These are phyloP conservation scores for Phlebopus sp. DNA, from an alignment of 1,284 basidiomycete genomes.

Conservation along the genomic window DNA sequence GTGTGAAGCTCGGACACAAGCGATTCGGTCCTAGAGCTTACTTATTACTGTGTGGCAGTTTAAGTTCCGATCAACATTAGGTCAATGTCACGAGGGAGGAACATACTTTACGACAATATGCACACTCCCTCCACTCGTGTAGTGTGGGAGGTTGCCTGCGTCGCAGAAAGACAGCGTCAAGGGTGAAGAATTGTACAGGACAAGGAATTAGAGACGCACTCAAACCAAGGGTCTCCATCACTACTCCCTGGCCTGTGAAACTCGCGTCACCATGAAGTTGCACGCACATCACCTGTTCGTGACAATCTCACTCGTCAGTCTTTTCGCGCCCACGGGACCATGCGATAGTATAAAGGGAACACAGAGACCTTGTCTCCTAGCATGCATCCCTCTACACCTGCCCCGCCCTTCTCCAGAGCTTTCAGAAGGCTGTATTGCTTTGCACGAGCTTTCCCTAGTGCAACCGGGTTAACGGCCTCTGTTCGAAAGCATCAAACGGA, in stretches of 20 bases:
- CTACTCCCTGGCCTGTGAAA: constrained; percentile 85
- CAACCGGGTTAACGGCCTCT: constrained; percentile 87
- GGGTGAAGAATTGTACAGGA: background rate
- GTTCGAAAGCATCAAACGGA: background rate
- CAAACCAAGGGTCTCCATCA: constrained; percentile 84
- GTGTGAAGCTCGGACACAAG: background rate
- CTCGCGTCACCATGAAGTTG: constrained; percentile 90
- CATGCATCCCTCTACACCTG: constrained; percentile 56
- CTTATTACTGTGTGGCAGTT: constrained; percentile 47
- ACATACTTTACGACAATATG: constrained; percentile 90
- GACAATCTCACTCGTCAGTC: background rate
- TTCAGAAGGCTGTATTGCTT: constrained; percentile 87
- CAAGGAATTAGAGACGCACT: constrained; percentile 45
- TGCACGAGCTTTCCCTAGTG: constrained; percentile 85
- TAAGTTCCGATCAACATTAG: constrained; percentile 60
- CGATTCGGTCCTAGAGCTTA: constrained; percentile 23
- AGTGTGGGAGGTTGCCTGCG: constrained; percentile 83
- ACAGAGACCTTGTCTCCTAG: constrained; percentile 64
- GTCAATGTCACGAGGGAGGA: background rate
- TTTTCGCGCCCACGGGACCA: background rate
- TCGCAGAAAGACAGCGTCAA: constrained; percentile 4
- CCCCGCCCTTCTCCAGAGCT: constrained; percentile 37
- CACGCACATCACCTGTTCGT: constrained; percentile 68
- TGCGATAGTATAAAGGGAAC: background rate
- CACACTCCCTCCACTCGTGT: constrained; percentile 83